A percentile compares a stretch with the other conserved stretches of the same genome.
Evolutionary conservation across 257 asterid species (phyloP).

Genomic region (Handroanthus guayacan): DNA sequence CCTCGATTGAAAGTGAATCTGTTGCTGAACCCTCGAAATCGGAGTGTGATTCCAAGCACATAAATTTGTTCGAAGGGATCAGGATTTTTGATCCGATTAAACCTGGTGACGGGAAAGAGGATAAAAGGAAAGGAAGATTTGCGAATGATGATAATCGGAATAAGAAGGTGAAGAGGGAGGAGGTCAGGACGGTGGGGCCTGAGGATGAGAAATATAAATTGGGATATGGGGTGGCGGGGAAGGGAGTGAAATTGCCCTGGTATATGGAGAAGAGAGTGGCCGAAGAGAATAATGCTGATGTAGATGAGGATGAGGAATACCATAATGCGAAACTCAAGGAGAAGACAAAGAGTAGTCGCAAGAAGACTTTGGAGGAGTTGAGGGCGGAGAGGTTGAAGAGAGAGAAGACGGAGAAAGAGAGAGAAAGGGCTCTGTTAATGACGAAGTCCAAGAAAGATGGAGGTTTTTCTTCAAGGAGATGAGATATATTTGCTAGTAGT

Average conservation of each 20-base stretch:
- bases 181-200: constrained; percentile 76
- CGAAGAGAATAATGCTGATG: constrained; percentile 42
- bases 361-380: constrained; percentile 88
- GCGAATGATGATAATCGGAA: constrained; percentile 40
- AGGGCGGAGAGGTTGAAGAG: constrained; percentile 90
- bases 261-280: constrained; percentile 68
- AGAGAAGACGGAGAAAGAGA: constrained; percentile 75
- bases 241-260: constrained; percentile 97
- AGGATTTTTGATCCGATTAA: constrained; percentile 77
- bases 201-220: constrained; percentile 87
- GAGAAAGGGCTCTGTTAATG: constrained; percentile 74
- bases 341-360: constrained; percentile 54
- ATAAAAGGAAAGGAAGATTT: constrained; percentile 50
- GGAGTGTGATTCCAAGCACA: constrained; percentile 69
- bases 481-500: constrained; percentile 38
- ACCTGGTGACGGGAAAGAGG: constrained; percentile 43
- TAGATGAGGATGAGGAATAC: constrained; percentile 29
- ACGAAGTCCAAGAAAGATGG: constrained; percentile 60
- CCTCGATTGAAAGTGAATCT: constrained; percentile 27
- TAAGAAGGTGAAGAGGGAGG: constrained; percentile 76
- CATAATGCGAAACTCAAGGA: constrained; percentile 33
- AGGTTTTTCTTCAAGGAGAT: constrained; percentile 68
- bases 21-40: constrained; percentile 34
- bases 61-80: constrained; percentile 86
- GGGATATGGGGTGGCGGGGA: constrained; percentile 93